These are phyloP conservation scores for Aspergillus sclerotiicarbonarius DNA, from an alignment of 495 filamentous ascomycete species.

Conservation along the genomic window DNA sequence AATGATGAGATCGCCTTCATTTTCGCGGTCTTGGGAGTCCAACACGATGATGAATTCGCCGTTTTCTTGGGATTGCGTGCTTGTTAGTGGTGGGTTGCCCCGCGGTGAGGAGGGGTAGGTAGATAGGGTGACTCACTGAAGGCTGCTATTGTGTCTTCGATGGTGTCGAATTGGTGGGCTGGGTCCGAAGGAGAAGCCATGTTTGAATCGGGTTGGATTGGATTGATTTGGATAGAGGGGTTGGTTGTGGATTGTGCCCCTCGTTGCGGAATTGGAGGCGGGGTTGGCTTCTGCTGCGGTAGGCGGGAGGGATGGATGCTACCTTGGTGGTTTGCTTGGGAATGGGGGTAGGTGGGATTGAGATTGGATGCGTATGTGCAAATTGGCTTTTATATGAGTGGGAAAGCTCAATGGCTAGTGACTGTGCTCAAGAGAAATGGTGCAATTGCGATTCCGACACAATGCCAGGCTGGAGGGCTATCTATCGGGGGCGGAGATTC, in stretches of 20 bases:
- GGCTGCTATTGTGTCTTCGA: conserved; percentile 78
- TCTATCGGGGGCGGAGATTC: conserved; percentile 4
- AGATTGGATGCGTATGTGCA: not conserved
- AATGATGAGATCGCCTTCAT: conserved; percentile 97
- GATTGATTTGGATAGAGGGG: not conserved
- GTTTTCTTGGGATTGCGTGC: conserved; percentile 51
- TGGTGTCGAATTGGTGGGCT: conserved; percentile 66
- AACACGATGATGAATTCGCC: conserved; percentile 96
- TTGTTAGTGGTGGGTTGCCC: conserved; percentile 13
- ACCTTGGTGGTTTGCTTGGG: not conserved
- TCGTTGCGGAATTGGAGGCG: conserved; percentile 2
- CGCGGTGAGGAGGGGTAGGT: conserved; percentile 6
- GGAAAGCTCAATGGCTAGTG: not conserved
- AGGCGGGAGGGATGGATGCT: not conserved
- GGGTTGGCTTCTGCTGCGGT: not conserved
- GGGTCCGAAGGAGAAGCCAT: conserved; percentile 41
- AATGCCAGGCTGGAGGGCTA: not conserved
- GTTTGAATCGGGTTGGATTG: conserved; percentile 7
- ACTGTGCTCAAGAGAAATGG: not conserved
- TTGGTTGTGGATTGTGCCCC: not conserved
- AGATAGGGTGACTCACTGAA: conserved; percentile 63
- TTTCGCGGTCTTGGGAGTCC: conserved; percentile 86
- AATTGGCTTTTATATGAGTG: too few species aligned
- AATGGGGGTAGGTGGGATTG: not conserved
- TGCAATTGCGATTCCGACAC: not conserved